phyloP scores from a whole-genome alignment of 192 early-diverging fungal genomes.

The Entomortierella beljakovae region DNA sequence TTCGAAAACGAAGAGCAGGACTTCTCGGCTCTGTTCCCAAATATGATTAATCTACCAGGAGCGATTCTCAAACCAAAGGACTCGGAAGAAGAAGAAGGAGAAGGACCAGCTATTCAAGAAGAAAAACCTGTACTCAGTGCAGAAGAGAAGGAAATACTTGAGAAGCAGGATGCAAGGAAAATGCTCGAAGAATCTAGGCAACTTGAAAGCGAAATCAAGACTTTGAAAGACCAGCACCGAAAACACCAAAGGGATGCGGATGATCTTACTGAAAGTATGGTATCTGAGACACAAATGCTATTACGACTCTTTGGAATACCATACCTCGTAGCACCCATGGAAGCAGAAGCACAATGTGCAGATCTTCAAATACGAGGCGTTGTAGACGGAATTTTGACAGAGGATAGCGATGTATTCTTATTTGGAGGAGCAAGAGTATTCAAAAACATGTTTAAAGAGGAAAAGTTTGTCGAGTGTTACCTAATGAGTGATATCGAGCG shows the following conservation, averaged over 20 bases:
- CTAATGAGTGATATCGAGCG: constrained; percentile 67
- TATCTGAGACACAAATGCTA: constrained; percentile 78
- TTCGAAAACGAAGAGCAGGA: constrained; percentile 62
- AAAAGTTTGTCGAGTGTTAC: constrained; percentile 92
- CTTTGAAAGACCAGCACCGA: constrained; percentile 60
- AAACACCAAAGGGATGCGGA: constrained; percentile 70
- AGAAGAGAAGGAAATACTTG: constrained; percentile 20
- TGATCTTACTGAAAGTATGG: constrained; percentile 77
- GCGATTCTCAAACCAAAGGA: constrained; percentile 25
- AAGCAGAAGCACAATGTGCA: constrained; percentile 99
- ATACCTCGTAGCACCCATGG: constrained; percentile 92
- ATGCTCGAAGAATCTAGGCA: constrained; percentile 57
- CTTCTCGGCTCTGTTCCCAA: constrained; percentile 54
- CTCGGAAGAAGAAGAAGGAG: background rate
- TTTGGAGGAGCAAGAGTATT: constrained; percentile 88
- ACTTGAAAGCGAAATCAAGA: constrained; percentile 65
- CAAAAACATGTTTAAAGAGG: constrained; percentile 94
- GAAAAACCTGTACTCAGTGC: background rate
- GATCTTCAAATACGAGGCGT: constrained; percentile 64
- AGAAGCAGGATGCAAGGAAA: constrained; percentile 39
- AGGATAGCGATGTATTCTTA: constrained; percentile 97
- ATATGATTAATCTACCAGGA: constrained; percentile 38
- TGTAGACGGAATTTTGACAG: constrained; percentile 96
- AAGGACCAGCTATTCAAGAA: background rate
- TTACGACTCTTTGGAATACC: constrained; percentile 94